Percentiles rank a stretch among this genome's conserved stretches.
Evolutionary conservation across 352 stramenopile genomes (phyloP).

Genomic region (Globisporangium barbulae): DNA sequence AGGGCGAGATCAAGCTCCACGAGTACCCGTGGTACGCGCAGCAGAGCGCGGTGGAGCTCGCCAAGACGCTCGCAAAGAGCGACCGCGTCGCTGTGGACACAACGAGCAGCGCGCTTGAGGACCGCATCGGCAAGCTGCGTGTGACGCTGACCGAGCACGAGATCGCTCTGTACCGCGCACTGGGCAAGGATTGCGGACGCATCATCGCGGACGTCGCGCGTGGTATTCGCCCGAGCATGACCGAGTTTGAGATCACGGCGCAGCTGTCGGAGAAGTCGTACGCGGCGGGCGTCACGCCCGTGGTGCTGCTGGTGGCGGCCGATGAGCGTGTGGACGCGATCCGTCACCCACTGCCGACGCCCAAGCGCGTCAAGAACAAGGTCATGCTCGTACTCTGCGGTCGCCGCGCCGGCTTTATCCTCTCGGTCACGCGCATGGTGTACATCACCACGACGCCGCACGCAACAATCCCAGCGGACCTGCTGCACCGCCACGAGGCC

Average conservation of each 20-base stretch:
- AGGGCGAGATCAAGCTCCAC: slow-evolving; percentile 37
- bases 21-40: slow-evolving; percentile 58
- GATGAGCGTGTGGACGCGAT: slow-evolving; percentile 68
- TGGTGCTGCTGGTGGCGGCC: slow-evolving; percentile 57
- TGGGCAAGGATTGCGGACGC: slow-evolving; percentile 59
- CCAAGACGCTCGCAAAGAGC: slow-evolving; percentile 35
- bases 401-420: slow-evolving; percentile 55
- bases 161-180: slow-evolving; percentile 43
- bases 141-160: slow-evolving; percentile 52
- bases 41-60: slow-evolving; percentile 25
- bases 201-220: slow-evolving; percentile 56
- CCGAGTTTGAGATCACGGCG: slow-evolving; percentile 53
- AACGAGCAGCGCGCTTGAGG: slow-evolving; percentile 23
- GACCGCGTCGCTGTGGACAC: slow-evolving; percentile 38
- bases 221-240: slow-evolving; percentile 35
- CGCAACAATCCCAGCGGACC: slow-evolving; percentile 27
- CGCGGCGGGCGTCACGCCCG: slow-evolving; percentile 43
- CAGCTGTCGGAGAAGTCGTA: slow-evolving; percentile 38
- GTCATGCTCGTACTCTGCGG: slow-evolving; percentile 76
- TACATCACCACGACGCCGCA: slow-evolving; percentile 47
- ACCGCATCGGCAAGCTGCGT: slow-evolving; percentile 32
- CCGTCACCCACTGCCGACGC: slow-evolving; percentile 64
- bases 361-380: slow-evolving; percentile 69
- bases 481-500: slow-evolving; percentile 55
- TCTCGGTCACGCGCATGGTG: slow-evolving; percentile 61